Percentiles rank a stretch among this genome's conserved stretches.
phyloP scores from a whole-genome alignment of 2,329 filamentous ascomycete genomes.

The Penicillium rolfsii region DNA sequence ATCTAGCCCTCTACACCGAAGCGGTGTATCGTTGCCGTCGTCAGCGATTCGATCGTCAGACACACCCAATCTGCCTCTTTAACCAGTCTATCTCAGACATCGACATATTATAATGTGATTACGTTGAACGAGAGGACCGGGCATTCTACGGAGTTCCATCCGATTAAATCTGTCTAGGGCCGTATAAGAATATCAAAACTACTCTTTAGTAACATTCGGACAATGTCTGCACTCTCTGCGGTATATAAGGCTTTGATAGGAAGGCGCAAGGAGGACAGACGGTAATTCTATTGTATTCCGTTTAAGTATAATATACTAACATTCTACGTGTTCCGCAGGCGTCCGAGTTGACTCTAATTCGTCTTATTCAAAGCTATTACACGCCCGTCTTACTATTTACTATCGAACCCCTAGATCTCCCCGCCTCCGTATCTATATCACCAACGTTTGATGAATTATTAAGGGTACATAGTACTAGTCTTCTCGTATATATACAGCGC shows the following conservation, averaged over 20 bases:
- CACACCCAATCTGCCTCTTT: not conserved
- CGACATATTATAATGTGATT: slow-evolving; percentile 1
- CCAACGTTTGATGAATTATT: not conserved
- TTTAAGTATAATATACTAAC: not conserved
- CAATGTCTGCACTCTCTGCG: not conserved
- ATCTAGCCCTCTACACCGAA: not conserved
- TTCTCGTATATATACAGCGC: not conserved
- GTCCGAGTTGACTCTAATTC: not conserved
- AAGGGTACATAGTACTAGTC: not conserved
- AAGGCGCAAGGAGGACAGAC: not conserved
- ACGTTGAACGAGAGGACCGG: not conserved
- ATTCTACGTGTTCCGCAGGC: not conserved
- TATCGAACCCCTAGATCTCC: not conserved
- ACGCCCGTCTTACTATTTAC: not conserved
- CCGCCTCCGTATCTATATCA: not conserved
- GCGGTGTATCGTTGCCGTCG: not conserved
- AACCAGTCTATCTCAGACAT: not conserved
- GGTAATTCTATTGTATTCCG: not conserved
- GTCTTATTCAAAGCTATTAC: not conserved
- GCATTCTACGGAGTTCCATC: not conserved
- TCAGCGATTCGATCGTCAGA: not conserved
- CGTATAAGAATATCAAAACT: too few relatives aligned
- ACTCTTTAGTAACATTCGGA: not conserved
- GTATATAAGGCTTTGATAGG: not conserved
- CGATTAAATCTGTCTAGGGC: not conserved